Conservation (phyloP, 1,139 yeast genomes). For the Pichia terricola region DNA sequence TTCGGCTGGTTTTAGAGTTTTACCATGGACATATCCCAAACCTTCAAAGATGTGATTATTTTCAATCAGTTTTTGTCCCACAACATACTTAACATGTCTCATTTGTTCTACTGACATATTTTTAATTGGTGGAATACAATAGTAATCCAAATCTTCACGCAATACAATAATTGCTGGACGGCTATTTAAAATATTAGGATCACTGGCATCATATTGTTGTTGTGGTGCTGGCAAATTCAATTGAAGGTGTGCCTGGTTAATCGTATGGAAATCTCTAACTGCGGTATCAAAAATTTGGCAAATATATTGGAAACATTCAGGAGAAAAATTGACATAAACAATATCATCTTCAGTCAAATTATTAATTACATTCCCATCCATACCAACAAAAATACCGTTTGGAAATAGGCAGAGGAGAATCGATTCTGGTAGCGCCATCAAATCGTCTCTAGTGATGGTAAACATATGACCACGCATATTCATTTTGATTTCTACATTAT, state of each 20-base stretch:
- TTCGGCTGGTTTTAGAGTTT: conserved; percentile 80
- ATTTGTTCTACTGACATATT: conserved; percentile 45
- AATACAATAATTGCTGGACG: conserved; percentile 90
- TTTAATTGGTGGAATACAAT: conserved; percentile 68
- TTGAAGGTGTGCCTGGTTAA: conserved; percentile 20
- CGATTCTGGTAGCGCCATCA: conserved; percentile 86
- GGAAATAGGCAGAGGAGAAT: conserved; percentile 81
- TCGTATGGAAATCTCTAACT: conserved; percentile 30
- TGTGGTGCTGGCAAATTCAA: conserved; percentile 4
- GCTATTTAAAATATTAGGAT: conserved; percentile 55
- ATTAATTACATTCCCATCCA: conserved; percentile 63
- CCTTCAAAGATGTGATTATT: conserved; percentile 70
- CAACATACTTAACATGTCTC: conserved; percentile 57
- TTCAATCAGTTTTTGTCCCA: conserved; percentile 51
- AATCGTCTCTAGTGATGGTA: conserved; percentile 75
- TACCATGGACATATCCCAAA: conserved; percentile 35
- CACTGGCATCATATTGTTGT: conserved; percentile 27
- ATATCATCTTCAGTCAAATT: conserved; percentile 69
- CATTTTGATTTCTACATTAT: conserved; percentile 55
- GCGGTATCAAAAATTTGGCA: conserved; percentile 47
- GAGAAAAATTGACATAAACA: conserved; percentile 77
- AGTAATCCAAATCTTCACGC: conserved; percentile 89
- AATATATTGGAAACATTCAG: conserved; percentile 77
- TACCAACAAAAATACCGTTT: conserved; percentile 77
- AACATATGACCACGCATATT: conserved; percentile 56